Percentiles rank a stretch among this genome's conserved stretches.
These are phyloP conservation scores for Ganoderma leucocontextum DNA, from an alignment of 1,284 basidiomycete genomes.

Conservation along the genomic window DNA sequence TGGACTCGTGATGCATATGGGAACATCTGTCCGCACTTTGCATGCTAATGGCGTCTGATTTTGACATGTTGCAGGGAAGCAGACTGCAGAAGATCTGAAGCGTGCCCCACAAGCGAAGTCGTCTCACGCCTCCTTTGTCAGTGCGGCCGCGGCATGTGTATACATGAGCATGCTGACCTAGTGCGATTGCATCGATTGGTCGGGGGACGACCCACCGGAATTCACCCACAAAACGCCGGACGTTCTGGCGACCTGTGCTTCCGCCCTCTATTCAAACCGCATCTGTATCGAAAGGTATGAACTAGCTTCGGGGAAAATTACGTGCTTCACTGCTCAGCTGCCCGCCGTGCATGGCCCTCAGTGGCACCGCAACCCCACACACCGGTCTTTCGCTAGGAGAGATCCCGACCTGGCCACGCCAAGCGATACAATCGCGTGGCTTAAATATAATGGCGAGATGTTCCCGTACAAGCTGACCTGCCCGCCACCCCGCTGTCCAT, in stretches of 20 bases:
- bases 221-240: not conserved
- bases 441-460: not conserved
- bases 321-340: not conserved
- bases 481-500: not conserved
- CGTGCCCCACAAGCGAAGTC: not conserved
- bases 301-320: not conserved
- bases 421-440: not conserved
- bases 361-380: not conserved
- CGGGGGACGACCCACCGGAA: not conserved
- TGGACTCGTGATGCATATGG: not conserved
- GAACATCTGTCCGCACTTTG: conserved; percentile 1
- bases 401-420: not conserved
- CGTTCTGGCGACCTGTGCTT: not conserved
- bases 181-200: not conserved
- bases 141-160: not conserved
- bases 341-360: not conserved
- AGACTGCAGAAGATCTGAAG: not conserved
- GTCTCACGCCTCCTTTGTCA: not conserved
- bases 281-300: not conserved
- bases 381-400: not conserved
- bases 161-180: not conserved
- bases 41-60: not conserved
- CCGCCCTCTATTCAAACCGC: not conserved
- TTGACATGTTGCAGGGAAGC: conserved; percentile 1
- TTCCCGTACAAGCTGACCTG: not conserved